phyloP scores from a whole-genome alignment of 169 alveolate species.

The Babesia caballi region DNA sequence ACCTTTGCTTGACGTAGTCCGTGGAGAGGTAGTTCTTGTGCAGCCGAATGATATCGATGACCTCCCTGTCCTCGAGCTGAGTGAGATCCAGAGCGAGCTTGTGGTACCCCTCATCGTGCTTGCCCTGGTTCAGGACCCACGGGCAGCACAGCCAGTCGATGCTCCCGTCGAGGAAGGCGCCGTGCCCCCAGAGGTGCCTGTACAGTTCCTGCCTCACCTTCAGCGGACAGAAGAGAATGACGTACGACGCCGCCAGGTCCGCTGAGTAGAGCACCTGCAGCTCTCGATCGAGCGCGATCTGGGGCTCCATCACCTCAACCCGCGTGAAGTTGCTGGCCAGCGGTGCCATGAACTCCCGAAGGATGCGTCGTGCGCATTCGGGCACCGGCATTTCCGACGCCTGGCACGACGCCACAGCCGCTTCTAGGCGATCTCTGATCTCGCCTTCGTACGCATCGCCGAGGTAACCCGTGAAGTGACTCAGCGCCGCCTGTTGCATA shows the following conservation, averaged over 20 bases:
- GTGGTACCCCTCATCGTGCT: constrained; percentile 45
- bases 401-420: constrained; percentile 7
- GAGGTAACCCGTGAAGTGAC: constrained; percentile 47
- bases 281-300: constrained; percentile 35
- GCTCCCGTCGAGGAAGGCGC: constrained; percentile 45
- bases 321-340: constrained; percentile 5
- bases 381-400: not conserved
- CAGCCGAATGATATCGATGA: constrained; percentile 51
- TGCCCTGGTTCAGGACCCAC: constrained; percentile 56
- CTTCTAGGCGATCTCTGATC: constrained; percentile 14
- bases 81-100: constrained; percentile 11
- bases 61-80: constrained; percentile 25
- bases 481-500: constrained; percentile 45
- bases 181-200: constrained; percentile 44
- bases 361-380: constrained; percentile 26
- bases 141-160: constrained; percentile 59
- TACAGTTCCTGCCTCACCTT: constrained; percentile 40
- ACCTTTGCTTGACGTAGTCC: constrained; percentile 48
- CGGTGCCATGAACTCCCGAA: constrained; percentile 38
- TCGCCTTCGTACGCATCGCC: constrained; percentile 13
- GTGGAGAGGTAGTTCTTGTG: constrained; percentile 53
- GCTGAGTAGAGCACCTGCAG: constrained; percentile 44
- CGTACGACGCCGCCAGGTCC: constrained; percentile 60
- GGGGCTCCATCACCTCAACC: constrained; percentile 30
- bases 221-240: constrained; percentile 28